Conservation (phyloP, 2,329 filamentous ascomycete species). For the Harringtonia aguacate region DNA sequence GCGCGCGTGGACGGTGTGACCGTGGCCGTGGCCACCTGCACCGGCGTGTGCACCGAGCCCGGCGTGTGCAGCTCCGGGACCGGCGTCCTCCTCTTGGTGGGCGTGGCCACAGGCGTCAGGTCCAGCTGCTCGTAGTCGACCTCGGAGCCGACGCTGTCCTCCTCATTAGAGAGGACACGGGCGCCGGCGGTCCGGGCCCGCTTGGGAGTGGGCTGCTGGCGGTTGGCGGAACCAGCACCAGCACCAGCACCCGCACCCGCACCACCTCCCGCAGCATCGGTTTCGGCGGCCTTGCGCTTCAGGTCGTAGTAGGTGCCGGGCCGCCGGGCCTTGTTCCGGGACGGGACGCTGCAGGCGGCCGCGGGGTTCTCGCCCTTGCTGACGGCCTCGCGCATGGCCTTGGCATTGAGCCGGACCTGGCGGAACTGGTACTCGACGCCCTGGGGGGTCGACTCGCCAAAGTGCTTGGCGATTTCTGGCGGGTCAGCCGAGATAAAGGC, state of each 20-base stretch:
- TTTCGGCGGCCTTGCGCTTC: conserved; percentile 10
- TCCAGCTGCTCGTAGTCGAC: conserved; percentile 21
- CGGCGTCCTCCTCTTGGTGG: too few species aligned
- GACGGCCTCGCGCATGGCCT: conserved; percentile 33
- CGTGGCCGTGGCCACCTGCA: conserved; percentile 1
- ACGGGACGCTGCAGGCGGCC: conserved; percentile 16
- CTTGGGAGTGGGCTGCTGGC: not conserved
- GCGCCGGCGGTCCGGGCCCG: not conserved
- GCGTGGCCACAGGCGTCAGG: conserved; percentile 8
- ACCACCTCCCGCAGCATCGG: not conserved
- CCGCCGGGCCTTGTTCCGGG: conserved; percentile 9
- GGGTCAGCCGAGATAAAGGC: not conserved
- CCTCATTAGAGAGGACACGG: conserved; percentile 10
- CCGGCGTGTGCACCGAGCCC: not conserved
- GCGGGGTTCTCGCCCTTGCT: conserved; percentile 34
- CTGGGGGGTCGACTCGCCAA: conserved; percentile 45
- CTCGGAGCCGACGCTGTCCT: conserved; percentile 13
- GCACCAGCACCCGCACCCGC: too few species aligned
- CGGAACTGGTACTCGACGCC: conserved; percentile 54
- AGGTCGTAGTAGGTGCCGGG: not conserved
- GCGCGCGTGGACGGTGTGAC: not conserved
- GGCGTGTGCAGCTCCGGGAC: conserved; percentile 2
- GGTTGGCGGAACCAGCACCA: not conserved
- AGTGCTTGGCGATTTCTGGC: conserved; percentile 49
- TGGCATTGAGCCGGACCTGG: conserved; percentile 40